Percentiles rank a stretch among this genome's conserved stretches.
Evolutionary conservation across 805 yeast genomes (phyloP).

Genomic region (Nakazawaea siamensis): DNA sequence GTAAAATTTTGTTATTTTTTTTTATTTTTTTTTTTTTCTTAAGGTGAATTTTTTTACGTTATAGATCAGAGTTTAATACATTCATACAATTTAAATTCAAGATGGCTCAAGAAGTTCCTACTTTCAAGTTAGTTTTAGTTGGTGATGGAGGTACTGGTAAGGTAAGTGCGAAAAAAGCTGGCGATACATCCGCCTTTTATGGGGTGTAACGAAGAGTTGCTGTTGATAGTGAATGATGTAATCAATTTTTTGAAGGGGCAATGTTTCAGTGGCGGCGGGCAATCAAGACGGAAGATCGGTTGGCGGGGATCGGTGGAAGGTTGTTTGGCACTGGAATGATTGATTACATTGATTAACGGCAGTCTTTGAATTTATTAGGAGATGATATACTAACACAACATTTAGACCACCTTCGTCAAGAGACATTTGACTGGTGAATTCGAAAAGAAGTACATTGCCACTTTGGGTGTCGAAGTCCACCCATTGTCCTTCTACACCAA

Average conservation of each 20-base stretch:
- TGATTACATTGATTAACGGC: background rate
- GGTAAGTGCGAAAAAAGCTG: conserved; percentile 28
- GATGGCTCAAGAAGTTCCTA: conserved; percentile 83
- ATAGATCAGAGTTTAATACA: no score
- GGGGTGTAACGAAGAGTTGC: background rate
- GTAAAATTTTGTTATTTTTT: no score
- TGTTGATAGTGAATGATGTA: background rate
- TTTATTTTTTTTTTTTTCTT: no score
- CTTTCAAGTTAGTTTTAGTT: conserved; percentile 96
- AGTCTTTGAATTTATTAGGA: background rate
- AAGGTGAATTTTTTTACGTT: no score
- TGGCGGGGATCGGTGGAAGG: background rate
- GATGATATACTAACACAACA: conserved; percentile 2
- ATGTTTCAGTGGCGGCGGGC: background rate
- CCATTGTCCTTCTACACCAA: conserved; percentile 97
- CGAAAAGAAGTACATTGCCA: conserved; percentile 97
- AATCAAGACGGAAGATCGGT: background rate
- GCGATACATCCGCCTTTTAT: background rate
- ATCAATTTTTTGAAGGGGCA: background rate
- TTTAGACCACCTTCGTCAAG: conserved; percentile 93
- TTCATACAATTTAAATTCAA: no score
- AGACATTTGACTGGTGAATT: conserved; percentile 99
- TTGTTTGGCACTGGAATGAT: background rate
- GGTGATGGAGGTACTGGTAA: conserved; percentile 99
- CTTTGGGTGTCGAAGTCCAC: conserved; percentile 99